Base-by-base conservation (phyloP, 345 rosid genomes). In the Linum tenue region DNA sequence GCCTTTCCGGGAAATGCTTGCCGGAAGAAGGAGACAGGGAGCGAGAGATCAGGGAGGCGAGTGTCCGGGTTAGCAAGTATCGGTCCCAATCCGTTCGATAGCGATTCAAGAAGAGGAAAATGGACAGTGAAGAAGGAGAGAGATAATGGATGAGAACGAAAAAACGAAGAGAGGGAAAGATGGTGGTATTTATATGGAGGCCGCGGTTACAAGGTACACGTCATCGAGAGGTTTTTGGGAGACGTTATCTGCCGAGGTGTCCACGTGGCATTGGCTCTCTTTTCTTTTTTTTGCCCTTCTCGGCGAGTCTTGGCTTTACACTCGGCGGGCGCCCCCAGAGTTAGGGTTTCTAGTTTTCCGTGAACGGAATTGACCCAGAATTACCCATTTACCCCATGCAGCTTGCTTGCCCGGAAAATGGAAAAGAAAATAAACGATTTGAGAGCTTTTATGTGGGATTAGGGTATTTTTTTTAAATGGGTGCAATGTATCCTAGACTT, bases 151-250 rank as follows among this genome's bases (percentile, higher is more conserved):
- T 73, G 82, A 71, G 76, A 14, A 68, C 4, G 79, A 68, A 63
- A 57, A 44, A 5, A 62, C 1, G 3, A 17, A 10, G 53, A 42
- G n/a, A 16, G 61, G 12, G 55, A 7, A 3, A 59, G 1, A 22
- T 1, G 42, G 5, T 17, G 51, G 60, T 62, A 73, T 82, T 60
- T 86, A 82, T 79, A 80, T 17, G 82, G 85, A 80, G 85, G 88
- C 85, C 72, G 12, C 77, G 76, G 79, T 66, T 77, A 63, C 62
- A 48, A 11, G 53, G 62, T 51, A 79, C 86, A 82, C 85, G 86
- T 83, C 86, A 82, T 31, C 66, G 15, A 0, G 4, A 68, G 60
- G 36, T 57, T 17, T 51, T 56, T 39, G 37, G 66, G 67, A 75
- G 22, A 63, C 70, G 51, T 58, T 40, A 59, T 37, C 67, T 11